Percentiles rank a stretch among this genome's conserved stretches.
Conservation (phyloP, 2,329 filamentous ascomycete genomes). For the Ophiostoma perfectum region DNA sequence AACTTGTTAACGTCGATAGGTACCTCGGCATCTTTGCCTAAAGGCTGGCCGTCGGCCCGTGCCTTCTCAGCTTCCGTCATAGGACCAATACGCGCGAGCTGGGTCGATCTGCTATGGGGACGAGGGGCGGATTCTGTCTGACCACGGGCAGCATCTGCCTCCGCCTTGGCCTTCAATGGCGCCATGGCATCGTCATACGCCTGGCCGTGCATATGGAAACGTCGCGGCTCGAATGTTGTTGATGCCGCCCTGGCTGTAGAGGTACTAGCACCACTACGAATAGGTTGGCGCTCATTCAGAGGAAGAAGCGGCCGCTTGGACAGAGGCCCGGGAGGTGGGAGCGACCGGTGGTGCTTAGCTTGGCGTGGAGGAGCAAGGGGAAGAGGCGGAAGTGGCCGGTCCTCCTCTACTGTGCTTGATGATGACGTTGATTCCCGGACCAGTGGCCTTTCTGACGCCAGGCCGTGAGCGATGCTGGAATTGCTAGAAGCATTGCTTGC, state of each 20-base stretch:
- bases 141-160: background rate
- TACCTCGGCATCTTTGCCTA: background rate
- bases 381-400: conserved; percentile 5
- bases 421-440: background rate
- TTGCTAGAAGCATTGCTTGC: background rate
- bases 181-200: conserved; percentile 13
- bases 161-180: background rate
- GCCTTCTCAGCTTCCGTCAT: background rate
- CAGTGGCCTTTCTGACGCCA: background rate
- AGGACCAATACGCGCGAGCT: background rate
- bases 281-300: background rate
- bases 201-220: conserved; percentile 15
- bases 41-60: background rate
- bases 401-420: background rate
- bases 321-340: conserved; percentile 15
- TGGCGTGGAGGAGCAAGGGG: background rate
- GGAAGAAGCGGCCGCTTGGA: conserved; percentile 13
- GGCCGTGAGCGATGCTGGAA: background rate
- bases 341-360: background rate
- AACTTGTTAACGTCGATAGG: no score
- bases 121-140: background rate
- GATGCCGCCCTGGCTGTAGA: background rate
- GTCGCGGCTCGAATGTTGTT: background rate
- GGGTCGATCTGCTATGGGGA: background rate
- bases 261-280: background rate